Percentiles rank a stretch among this genome's conserved stretches.
Evolutionary conservation across 805 yeast species (phyloP).

Genomic region (Clavispora vitiphila): DNA sequence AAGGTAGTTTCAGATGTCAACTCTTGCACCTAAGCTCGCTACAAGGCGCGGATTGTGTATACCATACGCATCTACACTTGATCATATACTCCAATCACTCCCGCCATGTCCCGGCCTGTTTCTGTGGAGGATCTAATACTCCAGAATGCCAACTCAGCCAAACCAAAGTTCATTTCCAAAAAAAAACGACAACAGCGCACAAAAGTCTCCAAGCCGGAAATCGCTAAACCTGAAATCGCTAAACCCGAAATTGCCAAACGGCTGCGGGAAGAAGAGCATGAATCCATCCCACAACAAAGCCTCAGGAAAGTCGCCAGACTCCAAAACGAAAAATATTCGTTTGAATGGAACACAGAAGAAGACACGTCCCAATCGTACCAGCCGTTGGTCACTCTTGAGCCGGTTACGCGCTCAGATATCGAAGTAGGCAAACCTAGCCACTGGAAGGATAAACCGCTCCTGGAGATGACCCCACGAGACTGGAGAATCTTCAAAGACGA

Average conservation of each 20-base stretch:
- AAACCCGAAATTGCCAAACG: neutral
- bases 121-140: conserved; percentile 13
- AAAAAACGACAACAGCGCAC: conserved; percentile 5
- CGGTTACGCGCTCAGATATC: neutral
- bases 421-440: conserved; percentile 19
- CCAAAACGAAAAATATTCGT: conserved; percentile 41
- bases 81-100: neutral
- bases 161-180: conserved; percentile 13
- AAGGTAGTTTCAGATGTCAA: no score
- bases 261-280: neutral
- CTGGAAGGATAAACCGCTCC: conserved; percentile 67
- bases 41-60: neutral
- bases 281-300: neutral
- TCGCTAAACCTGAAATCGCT: no score
- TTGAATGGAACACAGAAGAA: conserved; percentile 65
- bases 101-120: conserved; percentile 13
- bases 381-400: conserved; percentile 32
- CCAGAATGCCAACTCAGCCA: conserved; percentile 4
- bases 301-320: neutral
- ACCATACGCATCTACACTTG: neutral
- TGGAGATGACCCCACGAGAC: conserved; percentile 72
- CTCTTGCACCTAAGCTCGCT: no score
- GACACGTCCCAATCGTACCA: conserved; percentile 52
- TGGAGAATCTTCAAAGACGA: conserved; percentile 88
- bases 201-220: neutral